These are phyloP conservation scores for Geranium brycei DNA, from an alignment of 345 rosid genomes.

Conservation along the genomic window DNA sequence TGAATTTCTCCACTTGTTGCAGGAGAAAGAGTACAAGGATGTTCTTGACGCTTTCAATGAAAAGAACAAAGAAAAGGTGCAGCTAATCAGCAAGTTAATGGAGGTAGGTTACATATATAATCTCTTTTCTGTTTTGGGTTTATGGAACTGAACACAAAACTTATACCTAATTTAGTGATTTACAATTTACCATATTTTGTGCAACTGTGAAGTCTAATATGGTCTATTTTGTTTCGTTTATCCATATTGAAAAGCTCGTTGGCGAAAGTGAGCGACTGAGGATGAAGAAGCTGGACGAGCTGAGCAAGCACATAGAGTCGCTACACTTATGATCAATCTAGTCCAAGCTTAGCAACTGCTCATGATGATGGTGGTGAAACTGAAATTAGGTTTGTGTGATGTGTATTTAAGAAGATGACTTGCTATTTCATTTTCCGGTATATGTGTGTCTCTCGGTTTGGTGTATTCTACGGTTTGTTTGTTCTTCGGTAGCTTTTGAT, in stretches of 20 bases:
- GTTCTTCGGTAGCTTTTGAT: not conserved
- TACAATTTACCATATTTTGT: no score
- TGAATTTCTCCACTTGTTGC: not conserved
- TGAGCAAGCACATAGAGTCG: constrained; percentile 24
- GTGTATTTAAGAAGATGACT: constrained; percentile 11
- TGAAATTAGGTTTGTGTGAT: not conserved
- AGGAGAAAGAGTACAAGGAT: constrained; percentile 39
- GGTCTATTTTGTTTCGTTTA: not conserved
- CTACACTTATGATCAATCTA: constrained; percentile 11
- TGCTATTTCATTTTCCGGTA: constrained; percentile 13
- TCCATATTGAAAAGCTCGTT: constrained; percentile 18
- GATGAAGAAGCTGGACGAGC: constrained; percentile 39
- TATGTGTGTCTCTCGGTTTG: constrained; percentile 2
- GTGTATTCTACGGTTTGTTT: constrained; percentile 3
- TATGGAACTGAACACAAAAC: no score
- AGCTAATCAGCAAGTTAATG: constrained; percentile 27
- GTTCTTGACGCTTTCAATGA: constrained; percentile 31
- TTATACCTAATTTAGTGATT: no score
- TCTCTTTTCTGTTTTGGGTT: not conserved
- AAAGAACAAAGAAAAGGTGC: constrained; percentile 31
- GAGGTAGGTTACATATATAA: constrained; percentile 18
- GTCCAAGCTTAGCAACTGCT: constrained; percentile 7
- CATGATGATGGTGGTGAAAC: constrained; percentile 19
- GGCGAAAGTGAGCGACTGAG: constrained; percentile 30
- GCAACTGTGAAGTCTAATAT: not conserved